phyloP scores from a whole-genome alignment of 768 basidiomycete species.

The Collybiopsis luxurians region DNA sequence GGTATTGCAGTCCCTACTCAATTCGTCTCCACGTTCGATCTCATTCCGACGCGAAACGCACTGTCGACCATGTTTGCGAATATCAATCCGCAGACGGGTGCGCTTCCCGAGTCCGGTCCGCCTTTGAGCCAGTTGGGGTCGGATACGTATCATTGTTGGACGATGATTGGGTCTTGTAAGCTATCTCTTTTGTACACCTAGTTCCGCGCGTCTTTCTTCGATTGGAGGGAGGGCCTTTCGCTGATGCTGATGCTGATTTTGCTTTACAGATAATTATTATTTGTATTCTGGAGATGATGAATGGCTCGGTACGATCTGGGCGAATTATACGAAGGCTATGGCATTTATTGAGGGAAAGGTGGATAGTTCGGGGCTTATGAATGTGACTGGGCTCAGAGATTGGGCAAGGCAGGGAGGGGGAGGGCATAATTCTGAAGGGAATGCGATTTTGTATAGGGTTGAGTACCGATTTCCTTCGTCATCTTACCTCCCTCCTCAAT shows the following conservation, averaged over 20 bases:
- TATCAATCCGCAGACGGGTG: constrained; percentile 50
- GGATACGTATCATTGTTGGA: constrained; percentile 61
- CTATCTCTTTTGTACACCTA: too few relatives aligned
- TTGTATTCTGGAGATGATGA: constrained; percentile 50
- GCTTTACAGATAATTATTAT: constrained; percentile 47
- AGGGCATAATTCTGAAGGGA: constrained; percentile 55
- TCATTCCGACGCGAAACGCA: constrained; percentile 53
- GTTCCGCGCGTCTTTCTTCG: too few relatives aligned
- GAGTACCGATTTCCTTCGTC: not conserved
- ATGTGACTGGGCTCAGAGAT: constrained; percentile 55
- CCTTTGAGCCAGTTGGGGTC: constrained; percentile 43
- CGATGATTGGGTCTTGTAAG: constrained; percentile 53
- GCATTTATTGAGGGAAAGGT: constrained; percentile 53
- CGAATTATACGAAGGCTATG: constrained; percentile 56
- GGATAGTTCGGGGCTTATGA: constrained; percentile 45
- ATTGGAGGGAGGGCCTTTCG: not conserved
- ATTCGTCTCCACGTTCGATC: constrained; percentile 61
- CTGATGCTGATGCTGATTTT: not conserved
- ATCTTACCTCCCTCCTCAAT: not conserved
- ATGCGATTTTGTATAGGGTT: constrained; percentile 53
- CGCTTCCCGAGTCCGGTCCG: constrained; percentile 52
- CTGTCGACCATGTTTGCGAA: constrained; percentile 56
- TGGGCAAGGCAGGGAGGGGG: constrained; percentile 58
- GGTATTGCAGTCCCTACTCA: constrained; percentile 54
- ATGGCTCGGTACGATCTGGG: constrained; percentile 50